Evolutionary conservation across 805 yeast species (phyloP).

Genomic region (Suhomyces sp.): DNA sequence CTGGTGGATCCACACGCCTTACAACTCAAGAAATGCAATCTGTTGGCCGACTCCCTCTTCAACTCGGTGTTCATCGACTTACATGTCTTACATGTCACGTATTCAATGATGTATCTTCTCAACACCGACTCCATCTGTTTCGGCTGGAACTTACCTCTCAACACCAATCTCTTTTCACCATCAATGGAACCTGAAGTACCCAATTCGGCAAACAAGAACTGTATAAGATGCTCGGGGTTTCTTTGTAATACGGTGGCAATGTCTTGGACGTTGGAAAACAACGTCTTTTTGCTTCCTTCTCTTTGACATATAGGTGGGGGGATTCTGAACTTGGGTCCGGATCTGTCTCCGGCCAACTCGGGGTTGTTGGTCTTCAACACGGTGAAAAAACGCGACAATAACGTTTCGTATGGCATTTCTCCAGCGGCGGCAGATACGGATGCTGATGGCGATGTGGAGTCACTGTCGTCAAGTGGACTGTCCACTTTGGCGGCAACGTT

Average conservation of each 20-base stretch:
- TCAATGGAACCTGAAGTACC: slow-evolving; percentile 99
- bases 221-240: slow-evolving; percentile 95
- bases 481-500: slow-evolving; percentile 10
- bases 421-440: slow-evolving; percentile 31
- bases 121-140: slow-evolving; percentile 95
- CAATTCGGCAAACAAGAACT: slow-evolving; percentile 94
- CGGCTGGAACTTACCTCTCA: slow-evolving; percentile 97
- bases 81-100: slow-evolving; percentile 98
- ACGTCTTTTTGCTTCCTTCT: slow-evolving; percentile 95
- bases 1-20: slow-evolving; percentile 97
- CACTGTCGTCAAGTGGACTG: slow-evolving; percentile 27
- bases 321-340: slow-evolving; percentile 87
- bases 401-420: slow-evolving; percentile 71
- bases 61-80: slow-evolving; percentile 95
- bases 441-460: slow-evolving; percentile 15
- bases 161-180: slow-evolving; percentile 94
- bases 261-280: slow-evolving; percentile 93
- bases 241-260: slow-evolving; percentile 92
- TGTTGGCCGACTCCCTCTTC: slow-evolving; percentile 92
- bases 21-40: slow-evolving; percentile 96
- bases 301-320: slow-evolving; percentile 97
- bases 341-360: slow-evolving; percentile 95
- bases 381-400: slow-evolving; percentile 80
- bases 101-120: slow-evolving; percentile 94
- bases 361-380: slow-evolving; percentile 93